Conservation (phyloP, 306 rosid species). For the Echinosophora koreensis region DNA sequence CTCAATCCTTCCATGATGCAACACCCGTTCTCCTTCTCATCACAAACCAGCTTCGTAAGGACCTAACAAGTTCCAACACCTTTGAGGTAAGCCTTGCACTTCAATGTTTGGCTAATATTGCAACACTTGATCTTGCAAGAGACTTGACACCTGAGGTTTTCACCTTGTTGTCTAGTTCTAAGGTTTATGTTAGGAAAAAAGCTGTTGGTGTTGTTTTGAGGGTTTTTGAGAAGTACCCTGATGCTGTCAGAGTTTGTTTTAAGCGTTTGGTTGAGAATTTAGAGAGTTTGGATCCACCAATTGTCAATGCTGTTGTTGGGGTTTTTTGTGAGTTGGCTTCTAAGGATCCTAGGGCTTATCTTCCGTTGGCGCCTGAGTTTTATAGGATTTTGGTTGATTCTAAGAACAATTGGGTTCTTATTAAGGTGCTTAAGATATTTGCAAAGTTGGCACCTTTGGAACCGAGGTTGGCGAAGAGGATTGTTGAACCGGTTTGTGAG, state of each 20-base stretch:
- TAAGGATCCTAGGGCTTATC: slow-evolving; percentile 76
- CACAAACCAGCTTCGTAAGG: slow-evolving; percentile 95
- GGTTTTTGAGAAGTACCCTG: slow-evolving; percentile 84
- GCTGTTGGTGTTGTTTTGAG: slow-evolving; percentile 76
- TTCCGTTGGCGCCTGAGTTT: slow-evolving; percentile 91
- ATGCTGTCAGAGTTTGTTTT: slow-evolving; percentile 85
- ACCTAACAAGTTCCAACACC: slow-evolving; percentile 59
- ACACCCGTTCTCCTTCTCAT: slow-evolving; percentile 87
- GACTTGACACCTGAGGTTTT: slow-evolving; percentile 86
- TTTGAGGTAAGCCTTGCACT: slow-evolving; percentile 83
- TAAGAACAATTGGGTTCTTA: slow-evolving; percentile 89
- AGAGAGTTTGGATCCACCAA: slow-evolving; percentile 67
- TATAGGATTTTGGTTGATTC: slow-evolving; percentile 74
- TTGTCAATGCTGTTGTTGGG: slow-evolving; percentile 75
- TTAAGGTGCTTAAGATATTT: slow-evolving; percentile 85
- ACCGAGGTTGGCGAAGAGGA: slow-evolving; percentile 75
- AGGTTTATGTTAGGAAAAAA: slow-evolving; percentile 71
- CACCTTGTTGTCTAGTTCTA: slow-evolving; percentile 66
- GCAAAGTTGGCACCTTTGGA: slow-evolving; percentile 79
- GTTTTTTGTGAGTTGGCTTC: slow-evolving; percentile 85
- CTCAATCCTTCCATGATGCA: slow-evolving; percentile 70
- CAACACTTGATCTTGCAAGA: slow-evolving; percentile 80
- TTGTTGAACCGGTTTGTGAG: slow-evolving; percentile 85
- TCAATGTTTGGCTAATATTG: slow-evolving; percentile 73
- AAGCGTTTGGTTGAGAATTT: slow-evolving; percentile 90